Base-by-base conservation (phyloP, 257 asterid species). In the Solanum ossicruentum region DNA sequence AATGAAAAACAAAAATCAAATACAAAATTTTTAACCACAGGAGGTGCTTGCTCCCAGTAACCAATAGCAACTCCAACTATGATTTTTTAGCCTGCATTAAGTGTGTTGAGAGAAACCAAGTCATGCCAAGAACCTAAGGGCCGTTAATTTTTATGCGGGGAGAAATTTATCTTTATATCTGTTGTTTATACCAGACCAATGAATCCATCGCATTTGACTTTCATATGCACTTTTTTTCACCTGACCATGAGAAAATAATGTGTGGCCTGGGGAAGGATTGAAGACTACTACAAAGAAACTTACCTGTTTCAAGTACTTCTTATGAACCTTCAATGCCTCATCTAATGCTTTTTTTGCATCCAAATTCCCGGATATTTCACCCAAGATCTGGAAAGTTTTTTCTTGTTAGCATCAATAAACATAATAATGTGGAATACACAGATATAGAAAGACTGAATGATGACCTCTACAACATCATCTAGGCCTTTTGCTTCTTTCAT, bases 401-500 rank as follows among this genome's bases (percentile, higher is more conserved):
- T 65, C 47, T 23, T 12, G 79, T 60, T 49, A 78, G 66, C 49
- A 78, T 52, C 58, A 85, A 49, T 32, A 45, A 84, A 56, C 0
- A 78, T 52, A 28, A 28, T 9, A 55, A 52, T 32, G 0, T 16
- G 26, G 49, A 16, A 78, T 13, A 18, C 12, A 36, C 21, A 39
- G 75, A 57, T 72, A 49, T 13, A 83, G 15, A 83, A 15, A n/a
- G 69, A 83, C 28, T 39, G 80, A 54, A 56, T 43, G 58, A 73
- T 84, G 91, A 94, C 99, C 94, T 93, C 87, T 81, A 93, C 98
- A 20, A 96, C 96, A 78, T 96, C 99, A 88, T 96, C 99, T 28
- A 96, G 85, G 80, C 99, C 99, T 87, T 94, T 96, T 71, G 99
- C 99, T 90, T 96, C 98, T 85, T 85, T 91, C 11, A 93, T 85